Evolutionary conservation across 2,329 filamentous ascomycete species (phyloP).

Genomic region (Elsinoe necatrix): DNA sequence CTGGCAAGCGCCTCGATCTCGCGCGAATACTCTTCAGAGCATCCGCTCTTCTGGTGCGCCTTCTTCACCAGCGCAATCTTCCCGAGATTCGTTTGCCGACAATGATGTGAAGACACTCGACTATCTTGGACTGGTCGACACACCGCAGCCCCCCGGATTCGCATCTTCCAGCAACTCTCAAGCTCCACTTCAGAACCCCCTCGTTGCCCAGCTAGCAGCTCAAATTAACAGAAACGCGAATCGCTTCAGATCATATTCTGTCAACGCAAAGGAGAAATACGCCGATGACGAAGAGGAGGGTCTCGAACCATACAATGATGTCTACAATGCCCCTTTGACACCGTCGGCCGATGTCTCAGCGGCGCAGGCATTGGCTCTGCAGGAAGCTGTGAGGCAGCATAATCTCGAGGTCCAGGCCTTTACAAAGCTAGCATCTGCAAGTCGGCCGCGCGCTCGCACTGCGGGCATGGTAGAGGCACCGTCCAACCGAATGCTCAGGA

Average conservation of each 20-base stretch:
- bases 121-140: constrained; percentile 90
- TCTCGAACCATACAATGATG: constrained; percentile 41
- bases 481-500: constrained; percentile 53
- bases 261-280: constrained; percentile 97
- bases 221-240: constrained; percentile 71
- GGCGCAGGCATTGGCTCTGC: constrained; percentile 50
- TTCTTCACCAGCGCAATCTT: constrained; percentile 78
- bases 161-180: constrained; percentile 13
- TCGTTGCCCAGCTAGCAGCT: constrained; percentile 66
- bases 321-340: constrained; percentile 52
- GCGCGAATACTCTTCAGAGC: constrained; percentile 82
- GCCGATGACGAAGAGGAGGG: constrained; percentile 80
- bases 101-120: constrained; percentile 89
- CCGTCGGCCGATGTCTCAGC: constrained; percentile 51
- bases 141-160: constrained; percentile 58
- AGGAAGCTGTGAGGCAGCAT: constrained; percentile 75
- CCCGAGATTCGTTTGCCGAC: constrained; percentile 73
- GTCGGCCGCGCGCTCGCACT: constrained; percentile 78
- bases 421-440: constrained; percentile 72
- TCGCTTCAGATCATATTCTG: constrained; percentile 92
- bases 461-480: constrained; percentile 83
- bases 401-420: constrained; percentile 91
- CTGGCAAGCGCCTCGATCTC: constrained; percentile 70
- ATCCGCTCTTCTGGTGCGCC: constrained; percentile 81
- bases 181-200: constrained; percentile 26